Evolutionary conservation across 1,284 basidiomycete species (phyloP).

Genomic region (Trichosporon inkin): DNA sequence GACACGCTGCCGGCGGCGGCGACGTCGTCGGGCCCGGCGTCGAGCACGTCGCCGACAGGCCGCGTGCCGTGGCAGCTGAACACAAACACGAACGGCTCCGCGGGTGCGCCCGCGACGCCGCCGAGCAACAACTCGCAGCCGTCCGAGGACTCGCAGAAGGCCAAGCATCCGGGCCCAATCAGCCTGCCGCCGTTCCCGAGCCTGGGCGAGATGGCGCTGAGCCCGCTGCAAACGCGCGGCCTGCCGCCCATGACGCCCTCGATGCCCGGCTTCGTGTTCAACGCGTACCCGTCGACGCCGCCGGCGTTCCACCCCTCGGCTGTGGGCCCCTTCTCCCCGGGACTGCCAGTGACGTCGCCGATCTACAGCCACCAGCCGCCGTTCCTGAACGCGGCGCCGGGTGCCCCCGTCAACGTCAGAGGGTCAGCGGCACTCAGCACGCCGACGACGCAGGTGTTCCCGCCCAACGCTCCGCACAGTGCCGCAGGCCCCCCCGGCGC

Average conservation of each 20-base stretch:
- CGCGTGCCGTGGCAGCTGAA: slow-evolving; percentile 32
- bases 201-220: slow-evolving; percentile 33
- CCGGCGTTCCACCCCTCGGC: slow-evolving; percentile 45
- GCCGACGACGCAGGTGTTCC: slow-evolving; percentile 45
- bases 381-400: slow-evolving; percentile 50
- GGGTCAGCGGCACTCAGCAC: slow-evolving; percentile 43
- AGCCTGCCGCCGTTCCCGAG: slow-evolving; percentile 41
- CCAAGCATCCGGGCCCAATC: slow-evolving; percentile 43
- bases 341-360: slow-evolving; percentile 45
- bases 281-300: slow-evolving; percentile 49
- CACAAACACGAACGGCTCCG: slow-evolving; percentile 16
- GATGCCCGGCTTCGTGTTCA: slow-evolving; percentile 52
- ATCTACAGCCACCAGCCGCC: slow-evolving; percentile 41
- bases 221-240: slow-evolving; percentile 42
- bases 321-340: slow-evolving; percentile 48
- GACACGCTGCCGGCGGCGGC: no score
- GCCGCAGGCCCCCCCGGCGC: slow-evolving; percentile 28
- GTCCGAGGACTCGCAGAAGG: not conserved
- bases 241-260: slow-evolving; percentile 51
- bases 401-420: slow-evolving; percentile 44
- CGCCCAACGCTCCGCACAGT: slow-evolving; percentile 26
- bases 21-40: slow-evolving; percentile 1
- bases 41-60: slow-evolving; percentile 11
- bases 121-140: not conserved
- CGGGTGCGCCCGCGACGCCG: slow-evolving; percentile 9